Base-by-base conservation (phyloP, 2,329 filamentous ascomycete species). In the Mollisiaceae sp. region DNA sequence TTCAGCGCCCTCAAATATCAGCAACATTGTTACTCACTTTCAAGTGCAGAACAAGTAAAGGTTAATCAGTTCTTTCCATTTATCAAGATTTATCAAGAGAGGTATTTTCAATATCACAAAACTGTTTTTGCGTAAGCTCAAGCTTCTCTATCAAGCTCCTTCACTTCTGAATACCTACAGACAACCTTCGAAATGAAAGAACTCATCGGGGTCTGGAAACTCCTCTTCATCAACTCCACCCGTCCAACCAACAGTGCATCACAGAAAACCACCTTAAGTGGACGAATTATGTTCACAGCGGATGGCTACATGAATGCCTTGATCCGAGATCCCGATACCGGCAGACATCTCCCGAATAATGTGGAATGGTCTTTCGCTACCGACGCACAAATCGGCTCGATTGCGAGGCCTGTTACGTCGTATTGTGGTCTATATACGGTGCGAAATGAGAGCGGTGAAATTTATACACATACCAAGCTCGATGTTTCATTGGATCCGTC, bases 221-320 rank as follows among this genome's bases (percentile, higher is more conserved):
- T 62, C 60, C 60, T 62, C 60, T 62, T 41, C 47, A 62, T 62
- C 43, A 38, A n/a, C n/a, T n/a, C n/a, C 35, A 62, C 43, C 14
- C 14, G 20, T 27, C 27, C 59, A 15, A 32, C 3, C 6, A 32
- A 12, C 27, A 20, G 43, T 20, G 15, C 15, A 14, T 4, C 12
- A 1, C 50, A 18, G 11, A 35, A 8, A 54, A 54, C 50, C 24
- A 35, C 27, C 22, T 24, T 54, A 22, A 54, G 22, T 2, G 60
- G 60, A 9, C 18, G 43, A 39, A 62, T 62, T 18, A 55, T 43
- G 11, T 62, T 62, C 50, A 62, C 47, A 1, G 18, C 32, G 2
- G 15, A 32, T 12, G 60, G 60, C 12, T 62, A 55, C 47, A 62
- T 62, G 60, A 62, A 62, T 35, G 60, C 47, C 47, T 38, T 62